These are phyloP conservation scores for Phytophthora nicotianae DNA, from an alignment of 352 stramenopile species.

Conservation along the genomic window DNA sequence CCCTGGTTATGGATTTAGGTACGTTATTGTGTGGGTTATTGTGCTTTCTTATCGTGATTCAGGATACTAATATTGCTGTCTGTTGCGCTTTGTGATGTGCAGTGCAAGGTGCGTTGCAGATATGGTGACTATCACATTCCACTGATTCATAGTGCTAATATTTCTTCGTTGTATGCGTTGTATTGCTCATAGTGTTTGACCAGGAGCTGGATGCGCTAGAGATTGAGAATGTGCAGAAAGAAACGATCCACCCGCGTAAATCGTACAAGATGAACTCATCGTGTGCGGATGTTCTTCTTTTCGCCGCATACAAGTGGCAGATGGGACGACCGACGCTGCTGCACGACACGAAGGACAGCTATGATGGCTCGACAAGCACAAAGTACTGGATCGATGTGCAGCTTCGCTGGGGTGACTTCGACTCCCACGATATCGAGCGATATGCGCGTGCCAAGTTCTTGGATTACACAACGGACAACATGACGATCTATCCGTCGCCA, in stretches of 20 bases:
- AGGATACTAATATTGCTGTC: background rate
- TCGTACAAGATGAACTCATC: conserved; percentile 99
- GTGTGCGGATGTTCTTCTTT: conserved; percentile 98
- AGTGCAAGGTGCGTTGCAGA: conserved; percentile 6
- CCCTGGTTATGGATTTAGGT: conserved; percentile 94
- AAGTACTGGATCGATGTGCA: conserved; percentile 99
- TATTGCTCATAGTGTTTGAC: conserved; percentile 92
- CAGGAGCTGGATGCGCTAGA: conserved; percentile 99
- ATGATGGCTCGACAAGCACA: conserved; percentile 94
- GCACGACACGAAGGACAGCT: conserved; percentile 97
- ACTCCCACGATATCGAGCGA: conserved; percentile 99
- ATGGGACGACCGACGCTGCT: conserved; percentile 81
- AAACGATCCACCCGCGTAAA: conserved; percentile 99
- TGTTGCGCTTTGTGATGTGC: background rate
- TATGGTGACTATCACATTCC: background rate
- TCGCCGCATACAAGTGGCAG: conserved; percentile 99
- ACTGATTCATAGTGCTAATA: background rate
- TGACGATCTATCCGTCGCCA: conserved; percentile 99
- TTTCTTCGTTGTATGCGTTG: background rate
- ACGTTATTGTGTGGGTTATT: background rate
- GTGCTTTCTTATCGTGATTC: background rate
- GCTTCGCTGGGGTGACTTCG: conserved; percentile 99
- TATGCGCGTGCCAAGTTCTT: conserved; percentile 99
- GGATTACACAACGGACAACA: conserved; percentile 99
- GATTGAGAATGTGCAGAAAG: conserved; percentile 99